Conservation (phyloP, 2,329 filamentous ascomycete species). For the Ophiostoma ulmi region DNA sequence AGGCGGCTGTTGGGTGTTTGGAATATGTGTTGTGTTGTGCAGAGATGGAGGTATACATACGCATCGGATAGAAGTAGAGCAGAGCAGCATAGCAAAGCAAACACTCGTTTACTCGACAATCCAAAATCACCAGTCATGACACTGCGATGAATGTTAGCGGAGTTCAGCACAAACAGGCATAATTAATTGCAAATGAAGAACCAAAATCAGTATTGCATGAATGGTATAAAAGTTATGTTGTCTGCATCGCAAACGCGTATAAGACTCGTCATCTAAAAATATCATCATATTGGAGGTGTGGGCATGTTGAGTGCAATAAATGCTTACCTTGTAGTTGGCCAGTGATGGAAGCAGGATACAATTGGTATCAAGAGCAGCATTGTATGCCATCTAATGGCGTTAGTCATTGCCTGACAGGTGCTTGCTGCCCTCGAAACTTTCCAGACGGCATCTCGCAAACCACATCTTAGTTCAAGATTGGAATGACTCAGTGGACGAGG, state of each 20-base stretch:
- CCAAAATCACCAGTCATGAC: neutral
- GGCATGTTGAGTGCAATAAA: constrained; percentile 13
- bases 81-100: neutral
- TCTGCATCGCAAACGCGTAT: constrained; percentile 68
- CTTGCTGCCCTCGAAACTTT: neutral
- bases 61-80: neutral
- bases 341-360: neutral
- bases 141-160: constrained; percentile 20
- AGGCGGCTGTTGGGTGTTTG: constrained; percentile 25
- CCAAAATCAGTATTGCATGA: constrained; percentile 53
- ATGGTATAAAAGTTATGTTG: constrained; percentile 61
- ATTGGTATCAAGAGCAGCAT: neutral
- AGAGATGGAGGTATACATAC: constrained; percentile 18
- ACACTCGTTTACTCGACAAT: neutral
- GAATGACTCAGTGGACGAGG: constrained; percentile 89
- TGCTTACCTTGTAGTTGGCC: constrained; percentile 20
- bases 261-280: constrained; percentile 73
- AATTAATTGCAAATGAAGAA: constrained; percentile 25
- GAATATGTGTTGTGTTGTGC: constrained; percentile 3
- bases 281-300: constrained; percentile 40
- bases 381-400: constrained; percentile 11
- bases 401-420: constrained; percentile 13
- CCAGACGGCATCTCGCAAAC: constrained; percentile 12
- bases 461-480: constrained; percentile 12
- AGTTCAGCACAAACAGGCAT: constrained; percentile 23